Evolutionary conservation across 257 asterid genomes (phyloP), one percentile per base, ranked within the genome.

Genomic region (Gentiana macrophylla): DNA sequence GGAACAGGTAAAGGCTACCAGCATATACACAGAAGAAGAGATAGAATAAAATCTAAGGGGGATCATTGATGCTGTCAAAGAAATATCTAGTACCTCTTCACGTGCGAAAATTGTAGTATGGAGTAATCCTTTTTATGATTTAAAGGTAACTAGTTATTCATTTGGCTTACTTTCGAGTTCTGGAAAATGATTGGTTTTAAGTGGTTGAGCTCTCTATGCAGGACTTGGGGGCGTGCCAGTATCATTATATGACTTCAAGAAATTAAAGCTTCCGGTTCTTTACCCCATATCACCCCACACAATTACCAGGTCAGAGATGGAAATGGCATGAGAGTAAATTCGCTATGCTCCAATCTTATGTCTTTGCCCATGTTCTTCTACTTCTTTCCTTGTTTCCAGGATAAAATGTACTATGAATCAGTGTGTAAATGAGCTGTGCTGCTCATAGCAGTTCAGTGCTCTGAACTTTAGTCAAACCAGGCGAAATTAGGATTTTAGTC

Each of bases 1-100:
- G 72, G 72, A 69, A 80, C 89, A 89, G 94, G 94, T 86, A 52
- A 73, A 81, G 67, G 89, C 90, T 46, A 64, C 80, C 63, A 70
- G 71, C 72, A 72, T 89, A 66, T 81, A 79, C 62, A 77, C 63
- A 37, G 97, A 89, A 75, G 94, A 83, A 69, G 97, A 89, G 83
- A 83, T 78, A 69, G 97, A 89, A 78, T 75, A 79, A 63, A 90
- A 70, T 61, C 74, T 86, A 53, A 37, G 75, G 44, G 48, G 60
- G 60, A 60, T 89, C 75, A 53, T 88, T 36, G 83, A 85, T 62
- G 63, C 55, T 68, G 71, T 89, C 59, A 64, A 73, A 65, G 76
- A 78, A 57, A 67, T 81, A 32, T 64, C 81, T 54, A n/a, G n/a
- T n/a, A n/a, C n/a, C n/a, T 55, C 77, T 44, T 52, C 70, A 56